These are phyloP conservation scores for Russula sp. DNA, from an alignment of 768 basidiomycete species.

Conservation along the genomic window DNA sequence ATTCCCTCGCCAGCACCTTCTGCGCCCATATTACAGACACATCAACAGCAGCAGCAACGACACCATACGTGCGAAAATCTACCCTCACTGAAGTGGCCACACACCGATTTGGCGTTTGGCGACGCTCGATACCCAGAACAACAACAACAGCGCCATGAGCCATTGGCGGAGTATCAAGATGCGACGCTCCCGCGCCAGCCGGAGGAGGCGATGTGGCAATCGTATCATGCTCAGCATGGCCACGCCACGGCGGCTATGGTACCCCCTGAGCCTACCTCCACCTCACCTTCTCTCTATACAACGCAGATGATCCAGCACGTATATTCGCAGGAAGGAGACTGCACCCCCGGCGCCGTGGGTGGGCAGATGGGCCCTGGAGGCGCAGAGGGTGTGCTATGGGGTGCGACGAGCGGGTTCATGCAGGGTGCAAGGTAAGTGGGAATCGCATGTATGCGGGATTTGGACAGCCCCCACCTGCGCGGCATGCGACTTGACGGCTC, in stretches of 20 bases:
- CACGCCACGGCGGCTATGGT: neutral
- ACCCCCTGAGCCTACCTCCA: neutral
- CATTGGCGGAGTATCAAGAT: neutral
- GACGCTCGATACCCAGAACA: neutral
- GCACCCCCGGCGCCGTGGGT: neutral
- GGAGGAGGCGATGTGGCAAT: constrained; percentile 5
- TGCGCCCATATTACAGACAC: constrained; percentile 1
- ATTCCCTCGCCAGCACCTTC: neutral
- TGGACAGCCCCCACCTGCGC: neutral
- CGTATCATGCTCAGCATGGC: neutral
- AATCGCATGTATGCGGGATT: constrained; percentile 10
- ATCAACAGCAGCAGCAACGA: constrained; percentile 13
- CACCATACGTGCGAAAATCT: neutral
- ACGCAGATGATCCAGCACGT: constrained; percentile 3
- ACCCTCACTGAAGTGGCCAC: constrained; percentile 1
- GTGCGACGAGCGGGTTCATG: constrained; percentile 57
- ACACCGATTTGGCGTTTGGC: neutral
- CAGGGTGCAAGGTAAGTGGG: constrained; percentile 53
- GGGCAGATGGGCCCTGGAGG: constrained; percentile 42
- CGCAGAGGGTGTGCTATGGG: constrained; percentile 48
- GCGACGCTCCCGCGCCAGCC: neutral
- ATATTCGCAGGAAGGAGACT: constrained; percentile 1
- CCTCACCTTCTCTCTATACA: neutral
- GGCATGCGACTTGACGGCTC: neutral
- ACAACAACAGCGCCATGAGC: neutral